A percentile compares a stretch with the other conserved stretches of the same genome.
Conservation (phyloP, 257 asterid genomes). For the Cordia subcordata region DNA sequence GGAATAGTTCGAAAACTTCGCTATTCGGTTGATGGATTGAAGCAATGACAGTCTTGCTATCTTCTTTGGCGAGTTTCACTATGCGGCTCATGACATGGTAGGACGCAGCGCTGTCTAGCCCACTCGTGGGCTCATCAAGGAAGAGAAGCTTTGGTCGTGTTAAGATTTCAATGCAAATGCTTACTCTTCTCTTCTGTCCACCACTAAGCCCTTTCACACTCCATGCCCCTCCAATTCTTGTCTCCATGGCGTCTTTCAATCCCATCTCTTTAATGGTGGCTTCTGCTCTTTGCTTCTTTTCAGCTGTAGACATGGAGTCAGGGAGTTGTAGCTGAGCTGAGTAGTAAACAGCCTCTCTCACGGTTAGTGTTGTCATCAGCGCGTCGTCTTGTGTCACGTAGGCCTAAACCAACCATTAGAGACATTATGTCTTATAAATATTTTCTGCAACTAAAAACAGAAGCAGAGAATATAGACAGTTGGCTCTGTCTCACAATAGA, state of each 20-base stretch:
- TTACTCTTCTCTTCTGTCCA: slow-evolving; percentile 59
- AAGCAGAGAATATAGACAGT: too few relatives aligned
- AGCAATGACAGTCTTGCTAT: slow-evolving; percentile 30
- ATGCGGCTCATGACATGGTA: slow-evolving; percentile 49
- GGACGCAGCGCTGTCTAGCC: slow-evolving; percentile 57
- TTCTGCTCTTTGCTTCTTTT: slow-evolving; percentile 45
- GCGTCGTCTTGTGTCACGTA: slow-evolving; percentile 64
- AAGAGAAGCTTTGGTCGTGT: slow-evolving; percentile 49
- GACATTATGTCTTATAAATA: background rate
- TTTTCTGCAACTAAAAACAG: background rate
- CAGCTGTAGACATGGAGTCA: slow-evolving; percentile 33
- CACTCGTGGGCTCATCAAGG: slow-evolving; percentile 60
- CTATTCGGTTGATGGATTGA: slow-evolving; percentile 58
- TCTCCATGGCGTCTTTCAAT: slow-evolving; percentile 38
- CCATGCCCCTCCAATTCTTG: slow-evolving; percentile 68
- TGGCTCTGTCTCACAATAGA: too few relatives aligned
- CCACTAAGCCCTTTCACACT: slow-evolving; percentile 60
- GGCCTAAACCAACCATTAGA: slow-evolving; percentile 33
- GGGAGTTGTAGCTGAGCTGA: slow-evolving; percentile 60
- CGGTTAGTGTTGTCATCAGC: slow-evolving; percentile 51
- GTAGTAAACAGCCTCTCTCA: slow-evolving; percentile 49
- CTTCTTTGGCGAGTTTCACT: slow-evolving; percentile 32
- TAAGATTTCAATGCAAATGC: slow-evolving; percentile 55
- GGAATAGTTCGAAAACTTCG: slow-evolving; percentile 54
- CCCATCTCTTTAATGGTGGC: slow-evolving; percentile 50